These are phyloP conservation scores for Protomyces arabidopsidicola DNA, from an alignment of 1,139 yeast species.

Conservation along the genomic window DNA sequence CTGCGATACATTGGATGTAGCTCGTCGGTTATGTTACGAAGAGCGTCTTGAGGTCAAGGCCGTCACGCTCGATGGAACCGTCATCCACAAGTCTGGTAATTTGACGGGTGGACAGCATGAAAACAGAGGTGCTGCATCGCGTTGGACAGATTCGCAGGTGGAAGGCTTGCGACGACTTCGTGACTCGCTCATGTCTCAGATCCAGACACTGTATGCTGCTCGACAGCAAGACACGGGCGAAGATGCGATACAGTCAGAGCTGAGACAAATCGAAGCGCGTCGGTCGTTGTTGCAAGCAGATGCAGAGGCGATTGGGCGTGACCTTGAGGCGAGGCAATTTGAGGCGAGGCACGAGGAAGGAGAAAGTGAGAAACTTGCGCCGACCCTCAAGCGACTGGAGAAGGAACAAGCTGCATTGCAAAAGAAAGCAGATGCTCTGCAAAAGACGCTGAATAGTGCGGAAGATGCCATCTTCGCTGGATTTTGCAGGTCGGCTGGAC, in stretches of 20 bases:
- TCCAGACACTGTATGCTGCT: conserved; percentile 49
- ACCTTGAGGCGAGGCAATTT: conserved; percentile 49
- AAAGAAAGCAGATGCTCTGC: conserved; percentile 30
- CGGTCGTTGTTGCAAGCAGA: conserved; percentile 53
- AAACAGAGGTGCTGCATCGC: conserved; percentile 35
- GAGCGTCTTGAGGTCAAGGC: conserved; percentile 57
- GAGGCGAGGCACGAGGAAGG: conserved; percentile 54
- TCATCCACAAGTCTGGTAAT: conserved; percentile 77
- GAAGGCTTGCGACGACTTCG: conserved; percentile 53
- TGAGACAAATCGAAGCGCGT: conserved; percentile 53
- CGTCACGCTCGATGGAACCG: conserved; percentile 78
- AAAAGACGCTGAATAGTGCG: conserved; percentile 35
- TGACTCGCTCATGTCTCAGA: conserved; percentile 55
- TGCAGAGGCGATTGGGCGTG: conserved; percentile 35
- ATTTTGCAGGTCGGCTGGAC: conserved; percentile 53
- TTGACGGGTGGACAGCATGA: conserved; percentile 76
- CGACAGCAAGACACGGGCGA: conserved; percentile 57
- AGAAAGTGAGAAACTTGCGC: conserved; percentile 40
- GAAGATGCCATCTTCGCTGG: conserved; percentile 45
- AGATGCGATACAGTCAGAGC: conserved; percentile 54
- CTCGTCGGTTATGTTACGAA: conserved; percentile 71
- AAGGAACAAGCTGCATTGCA: conserved; percentile 31
- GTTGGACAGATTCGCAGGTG: conserved; percentile 76
- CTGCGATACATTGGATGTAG: conserved; percentile 66
- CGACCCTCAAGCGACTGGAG: conserved; percentile 38